phyloP scores from a whole-genome alignment of 106 monocot species.

The Platanthera guangdongensis region DNA sequence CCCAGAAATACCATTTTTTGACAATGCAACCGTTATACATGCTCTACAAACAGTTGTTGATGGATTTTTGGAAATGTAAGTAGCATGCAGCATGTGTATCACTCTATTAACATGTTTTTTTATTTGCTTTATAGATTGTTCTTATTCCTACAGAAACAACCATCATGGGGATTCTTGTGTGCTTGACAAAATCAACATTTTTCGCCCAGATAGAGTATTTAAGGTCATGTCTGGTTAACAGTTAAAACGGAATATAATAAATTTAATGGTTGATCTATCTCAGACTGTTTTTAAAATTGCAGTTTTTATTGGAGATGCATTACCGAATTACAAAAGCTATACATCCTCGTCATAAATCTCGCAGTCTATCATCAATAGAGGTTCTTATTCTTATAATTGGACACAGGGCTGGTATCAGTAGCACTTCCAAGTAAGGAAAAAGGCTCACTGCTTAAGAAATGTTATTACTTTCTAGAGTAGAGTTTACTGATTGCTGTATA shows the following conservation, averaged over 20 bases:
- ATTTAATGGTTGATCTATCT: background rate
- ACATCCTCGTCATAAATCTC: constrained; percentile 69
- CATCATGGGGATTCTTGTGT: constrained; percentile 14
- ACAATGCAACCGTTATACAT: constrained; percentile 31
- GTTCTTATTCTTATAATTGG: constrained; percentile 68
- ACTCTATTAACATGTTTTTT: background rate
- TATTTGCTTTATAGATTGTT: background rate
- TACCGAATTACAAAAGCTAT: constrained; percentile 53
- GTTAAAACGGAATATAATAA: background rate
- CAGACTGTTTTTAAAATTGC: constrained; percentile 11
- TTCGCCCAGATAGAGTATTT: constrained; percentile 91
- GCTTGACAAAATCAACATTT: constrained; percentile 83
- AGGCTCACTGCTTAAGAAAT: background rate
- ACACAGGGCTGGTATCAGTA: constrained; percentile 47
- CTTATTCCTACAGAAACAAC: constrained; percentile 38
- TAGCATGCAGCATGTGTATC: background rate
- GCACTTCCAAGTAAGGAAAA: constrained; percentile 67
- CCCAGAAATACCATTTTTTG: constrained; percentile 61
- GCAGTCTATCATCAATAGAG: constrained; percentile 56
- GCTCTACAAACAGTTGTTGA: constrained; percentile 71
- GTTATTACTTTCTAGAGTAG: background rate
- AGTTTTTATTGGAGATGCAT: constrained; percentile 88
- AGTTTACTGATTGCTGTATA: background rate
- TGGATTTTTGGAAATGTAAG: constrained; percentile 90
- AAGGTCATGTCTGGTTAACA: constrained; percentile 33